Evolutionary conservation across 202 grass and related monocot species (phyloP).

Genomic region (Cymbopogon flexuosus): DNA sequence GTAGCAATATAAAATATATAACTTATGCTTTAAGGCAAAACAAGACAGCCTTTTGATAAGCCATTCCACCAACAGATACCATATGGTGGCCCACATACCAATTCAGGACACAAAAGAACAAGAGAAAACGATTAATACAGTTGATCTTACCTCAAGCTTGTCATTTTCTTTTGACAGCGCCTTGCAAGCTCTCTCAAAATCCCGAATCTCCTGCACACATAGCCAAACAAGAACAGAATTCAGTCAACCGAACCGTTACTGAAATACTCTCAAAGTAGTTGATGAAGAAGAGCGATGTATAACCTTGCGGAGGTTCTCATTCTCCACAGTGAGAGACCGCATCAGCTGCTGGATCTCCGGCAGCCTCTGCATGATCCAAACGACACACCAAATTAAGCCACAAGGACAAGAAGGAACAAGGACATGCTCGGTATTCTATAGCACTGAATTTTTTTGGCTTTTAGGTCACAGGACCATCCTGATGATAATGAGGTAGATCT

Average conservation of each 20-base stretch:
- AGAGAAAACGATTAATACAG: not conserved
- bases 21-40: constrained; percentile 43
- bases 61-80: constrained; percentile 24
- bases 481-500: constrained; percentile 38
- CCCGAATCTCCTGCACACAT: constrained; percentile 42
- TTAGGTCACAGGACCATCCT: constrained; percentile 30
- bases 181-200: constrained; percentile 46
- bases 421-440: not conserved
- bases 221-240: constrained; percentile 5
- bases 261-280: not conserved
- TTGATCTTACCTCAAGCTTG: constrained; percentile 49
- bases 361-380: constrained; percentile 40
- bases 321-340: constrained; percentile 42
- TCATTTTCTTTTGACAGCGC: constrained; percentile 44
- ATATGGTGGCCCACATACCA: constrained; percentile 23
- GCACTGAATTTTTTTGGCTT: constrained; percentile 5
- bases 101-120: constrained; percentile 18
- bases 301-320: constrained; percentile 38
- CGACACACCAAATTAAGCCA: constrained; percentile 23
- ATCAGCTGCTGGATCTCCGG: constrained; percentile 53
- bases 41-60: constrained; percentile 24
- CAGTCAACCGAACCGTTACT: not conserved
- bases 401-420: not conserved
- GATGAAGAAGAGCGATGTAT: not conserved
- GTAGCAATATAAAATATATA: constrained; percentile 22